phyloP scores from a whole-genome alignment of 306 rosid species.

The Pyrus bretschneideri region DNA sequence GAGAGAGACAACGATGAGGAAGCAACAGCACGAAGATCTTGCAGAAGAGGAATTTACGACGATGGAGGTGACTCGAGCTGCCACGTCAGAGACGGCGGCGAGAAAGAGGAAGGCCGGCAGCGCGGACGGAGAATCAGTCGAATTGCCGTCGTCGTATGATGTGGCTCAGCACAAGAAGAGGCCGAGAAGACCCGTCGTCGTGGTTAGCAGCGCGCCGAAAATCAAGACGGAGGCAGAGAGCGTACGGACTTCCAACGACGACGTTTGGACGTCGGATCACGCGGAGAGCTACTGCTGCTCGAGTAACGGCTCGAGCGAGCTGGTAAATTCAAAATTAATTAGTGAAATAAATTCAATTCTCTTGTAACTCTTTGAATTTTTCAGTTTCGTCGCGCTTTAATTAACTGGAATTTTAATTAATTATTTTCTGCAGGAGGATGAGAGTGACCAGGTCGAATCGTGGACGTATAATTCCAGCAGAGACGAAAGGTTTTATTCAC shows the following conservation, averaged over 20 bases:
- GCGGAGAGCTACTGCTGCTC: constrained; percentile 58
- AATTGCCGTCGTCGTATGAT: constrained; percentile 25
- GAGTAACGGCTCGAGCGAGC: constrained; percentile 47
- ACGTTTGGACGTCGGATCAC: constrained; percentile 21
- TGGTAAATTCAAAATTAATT: background rate
- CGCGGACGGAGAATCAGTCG: constrained; percentile 13
- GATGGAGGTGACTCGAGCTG: constrained; percentile 17
- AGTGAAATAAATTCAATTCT: constrained; percentile 2
- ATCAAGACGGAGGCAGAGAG: constrained; percentile 4
- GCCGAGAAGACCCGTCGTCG: constrained; percentile 10
- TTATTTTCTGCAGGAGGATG: constrained; percentile 36
- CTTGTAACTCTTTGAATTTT: background rate
- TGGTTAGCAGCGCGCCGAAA: background rate
- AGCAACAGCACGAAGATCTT: background rate
- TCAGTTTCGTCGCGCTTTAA: constrained; percentile 22
- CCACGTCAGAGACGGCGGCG: background rate
- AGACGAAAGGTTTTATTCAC: constrained; percentile 40
- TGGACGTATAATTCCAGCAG: constrained; percentile 44
- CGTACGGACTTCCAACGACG: background rate
- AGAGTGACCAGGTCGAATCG: constrained; percentile 63
- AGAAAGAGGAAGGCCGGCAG: constrained; percentile 41
- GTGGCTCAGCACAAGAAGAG: constrained; percentile 16
- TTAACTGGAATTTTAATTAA: constrained; percentile 17
- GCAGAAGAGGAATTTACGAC: constrained; percentile 11
- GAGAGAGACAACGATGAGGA: constrained; percentile 25